Evolutionary conservation across 148 eudicot genomes (phyloP).

Genomic region (Limonium bicolor): DNA sequence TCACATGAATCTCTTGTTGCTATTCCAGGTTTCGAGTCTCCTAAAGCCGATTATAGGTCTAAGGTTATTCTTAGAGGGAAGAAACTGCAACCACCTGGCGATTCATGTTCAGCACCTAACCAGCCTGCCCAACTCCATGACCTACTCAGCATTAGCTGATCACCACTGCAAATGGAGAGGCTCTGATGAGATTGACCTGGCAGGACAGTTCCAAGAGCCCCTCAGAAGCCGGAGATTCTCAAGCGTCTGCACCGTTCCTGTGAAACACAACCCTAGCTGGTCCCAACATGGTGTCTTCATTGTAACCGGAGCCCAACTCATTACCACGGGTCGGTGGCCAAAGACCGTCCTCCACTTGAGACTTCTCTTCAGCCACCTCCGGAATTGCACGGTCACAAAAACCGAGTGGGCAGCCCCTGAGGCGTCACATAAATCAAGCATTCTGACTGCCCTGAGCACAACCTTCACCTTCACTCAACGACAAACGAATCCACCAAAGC

Average conservation of each 20-base stretch:
- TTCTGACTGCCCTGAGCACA: conserved; percentile 57
- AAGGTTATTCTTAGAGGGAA: conserved; percentile 82
- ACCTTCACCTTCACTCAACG: conserved; percentile 65
- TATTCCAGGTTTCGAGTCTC: conserved; percentile 48
- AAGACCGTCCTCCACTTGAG: conserved; percentile 66
- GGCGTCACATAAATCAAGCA: conserved; percentile 50
- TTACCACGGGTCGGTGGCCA: conserved; percentile 88
- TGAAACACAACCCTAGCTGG: conserved; percentile 71
- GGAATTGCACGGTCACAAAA: conserved; percentile 49
- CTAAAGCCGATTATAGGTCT: conserved; percentile 72
- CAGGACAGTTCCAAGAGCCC: conserved; percentile 49
- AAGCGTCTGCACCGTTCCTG: conserved; percentile 54
- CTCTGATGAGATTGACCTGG: conserved; percentile 46
- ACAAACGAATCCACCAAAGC: conserved; percentile 36
- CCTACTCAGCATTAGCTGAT: conserved; percentile 12
- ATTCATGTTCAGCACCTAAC: conserved; percentile 87
- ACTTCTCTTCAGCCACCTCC: conserved; percentile 53
- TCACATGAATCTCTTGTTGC: neutral
- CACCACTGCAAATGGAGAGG: conserved; percentile 60
- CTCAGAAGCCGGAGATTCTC: conserved; percentile 65
- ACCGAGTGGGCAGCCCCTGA: conserved; percentile 80
- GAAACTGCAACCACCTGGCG: conserved; percentile 64
- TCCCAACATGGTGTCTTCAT: conserved; percentile 48
- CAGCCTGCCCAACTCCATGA: conserved; percentile 65
- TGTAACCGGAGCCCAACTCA: conserved; percentile 86